Percentiles rank a stretch among this genome's conserved stretches.
phyloP scores from a whole-genome alignment of 805 yeast species.

The Metschnikowia rubicola region DNA sequence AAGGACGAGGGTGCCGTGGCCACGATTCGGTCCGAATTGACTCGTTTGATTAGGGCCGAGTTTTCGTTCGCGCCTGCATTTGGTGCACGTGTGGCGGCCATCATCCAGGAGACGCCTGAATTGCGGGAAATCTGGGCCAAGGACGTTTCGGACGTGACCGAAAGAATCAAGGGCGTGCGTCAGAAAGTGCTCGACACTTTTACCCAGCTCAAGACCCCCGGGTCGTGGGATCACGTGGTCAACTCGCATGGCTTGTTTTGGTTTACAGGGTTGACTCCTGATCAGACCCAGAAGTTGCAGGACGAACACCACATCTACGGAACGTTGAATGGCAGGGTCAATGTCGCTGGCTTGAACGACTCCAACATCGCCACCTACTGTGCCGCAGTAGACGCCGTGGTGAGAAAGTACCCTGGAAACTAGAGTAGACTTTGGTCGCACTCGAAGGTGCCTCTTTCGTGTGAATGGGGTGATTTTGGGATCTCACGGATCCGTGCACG shows the following conservation, averaged over 20 bases:
- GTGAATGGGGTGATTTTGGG: too few species aligned
- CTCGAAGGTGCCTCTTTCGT: too few species aligned
- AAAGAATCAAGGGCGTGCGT: conserved; percentile 33
- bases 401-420: conserved; percentile 21
- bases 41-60: conserved; percentile 35
- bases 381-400: conserved; percentile 35
- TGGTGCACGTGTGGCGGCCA: conserved; percentile 42
- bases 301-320: conserved; percentile 38
- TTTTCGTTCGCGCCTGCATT: conserved; percentile 47
- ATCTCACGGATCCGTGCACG: too few species aligned
- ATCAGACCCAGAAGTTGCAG: conserved; percentile 31
- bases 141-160: conserved; percentile 30
- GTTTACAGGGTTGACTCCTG: conserved; percentile 38
- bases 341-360: conserved; percentile 43
- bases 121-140: conserved; percentile 30
- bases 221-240: conserved; percentile 38
- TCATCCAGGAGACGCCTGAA: conserved; percentile 27
- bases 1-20: conserved; percentile 7
- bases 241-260: conserved; percentile 43
- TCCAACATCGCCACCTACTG: conserved; percentile 38
- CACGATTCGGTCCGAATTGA: conserved; percentile 25
- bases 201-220: conserved; percentile 38
- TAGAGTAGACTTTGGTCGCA: neutral
- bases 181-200: conserved; percentile 26
- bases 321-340: conserved; percentile 40